Percentiles rank a stretch among this genome's conserved stretches.
Conservation (phyloP, 176 grass and related monocot species). For the Cymbopogon citratus region DNA sequence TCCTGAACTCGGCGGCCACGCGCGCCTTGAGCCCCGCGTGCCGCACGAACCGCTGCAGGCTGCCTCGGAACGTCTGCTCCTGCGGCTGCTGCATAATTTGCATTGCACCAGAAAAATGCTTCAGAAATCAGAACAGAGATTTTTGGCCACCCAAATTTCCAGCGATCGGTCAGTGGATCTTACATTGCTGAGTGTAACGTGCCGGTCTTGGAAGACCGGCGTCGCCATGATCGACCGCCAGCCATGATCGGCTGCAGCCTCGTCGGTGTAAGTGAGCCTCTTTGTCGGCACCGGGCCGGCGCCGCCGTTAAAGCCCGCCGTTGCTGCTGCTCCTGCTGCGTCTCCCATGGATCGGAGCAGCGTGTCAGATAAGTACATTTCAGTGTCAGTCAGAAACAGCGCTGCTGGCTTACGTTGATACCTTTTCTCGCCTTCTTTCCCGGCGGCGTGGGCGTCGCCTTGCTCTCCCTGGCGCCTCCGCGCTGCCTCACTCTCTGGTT, state of each 20-base stretch:
- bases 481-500: slow-evolving; percentile 5
- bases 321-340: not conserved
- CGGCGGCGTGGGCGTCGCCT: not conserved
- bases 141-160: not conserved
- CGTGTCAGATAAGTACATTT: not conserved
- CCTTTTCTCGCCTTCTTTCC: slow-evolving; percentile 38
- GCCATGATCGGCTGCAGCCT: not conserved
- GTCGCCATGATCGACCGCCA: not conserved
- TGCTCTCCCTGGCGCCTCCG: slow-evolving; percentile 7
- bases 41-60: slow-evolving; percentile 36
- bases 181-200: not conserved
- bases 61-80: slow-evolving; percentile 37
- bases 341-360: not conserved
- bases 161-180: not conserved
- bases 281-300: not conserved
- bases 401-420: not conserved
- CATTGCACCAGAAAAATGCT: not conserved
- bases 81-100: slow-evolving; percentile 23
- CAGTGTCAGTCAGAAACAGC: not conserved
- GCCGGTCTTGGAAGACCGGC: not conserved
- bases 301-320: not conserved
- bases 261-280: slow-evolving; percentile 26
- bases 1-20: slow-evolving; percentile 40
- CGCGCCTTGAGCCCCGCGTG: slow-evolving; percentile 41
- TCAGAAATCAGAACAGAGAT: not conserved